A percentile compares a stretch with the other conserved stretches of the same genome.
Evolutionary conservation across 805 yeast species (phyloP).

Genomic region (Clavispora phyllophila): DNA sequence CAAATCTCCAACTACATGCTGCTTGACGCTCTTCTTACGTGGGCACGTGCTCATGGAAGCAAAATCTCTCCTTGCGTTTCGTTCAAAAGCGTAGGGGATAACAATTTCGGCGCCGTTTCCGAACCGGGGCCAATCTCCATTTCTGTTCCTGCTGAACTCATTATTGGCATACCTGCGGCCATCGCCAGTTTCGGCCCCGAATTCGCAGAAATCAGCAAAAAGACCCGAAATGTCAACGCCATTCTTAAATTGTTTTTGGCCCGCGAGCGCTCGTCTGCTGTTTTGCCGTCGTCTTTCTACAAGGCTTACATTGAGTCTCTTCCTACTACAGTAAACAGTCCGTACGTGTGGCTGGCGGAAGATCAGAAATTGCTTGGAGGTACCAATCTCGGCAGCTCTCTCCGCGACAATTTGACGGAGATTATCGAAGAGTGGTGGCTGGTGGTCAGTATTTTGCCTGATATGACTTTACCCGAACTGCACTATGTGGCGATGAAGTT

Average conservation of each 20-base stretch:
- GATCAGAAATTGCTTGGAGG: slow-evolving; percentile 54
- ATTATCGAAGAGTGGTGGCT: slow-evolving; percentile 62
- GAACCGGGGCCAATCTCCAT: slow-evolving; percentile 6
- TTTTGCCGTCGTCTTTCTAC: slow-evolving; percentile 16
- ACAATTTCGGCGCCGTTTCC: slow-evolving; percentile 24
- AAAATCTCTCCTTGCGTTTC: slow-evolving; percentile 7
- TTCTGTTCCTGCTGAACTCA: slow-evolving; percentile 8
- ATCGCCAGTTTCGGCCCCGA: slow-evolving; percentile 15
- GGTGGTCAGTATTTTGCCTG: slow-evolving; percentile 27
- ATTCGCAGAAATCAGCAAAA: slow-evolving; percentile 6
- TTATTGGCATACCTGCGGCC: slow-evolving; percentile 21
- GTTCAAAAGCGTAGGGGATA: slow-evolving; percentile 18
- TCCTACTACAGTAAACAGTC: slow-evolving; percentile 48
- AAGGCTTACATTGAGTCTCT: slow-evolving; percentile 27
- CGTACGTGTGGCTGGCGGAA: slow-evolving; percentile 57
- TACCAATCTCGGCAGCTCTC: slow-evolving; percentile 60
- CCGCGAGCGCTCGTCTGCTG: slow-evolving; percentile 16
- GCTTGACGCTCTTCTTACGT: slow-evolving; percentile 18
- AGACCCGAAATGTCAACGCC: slow-evolving; percentile 22
- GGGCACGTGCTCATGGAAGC: slow-evolving; percentile 32
- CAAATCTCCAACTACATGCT: neutral
- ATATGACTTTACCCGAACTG: slow-evolving; percentile 22
- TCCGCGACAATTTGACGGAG: slow-evolving; percentile 40
- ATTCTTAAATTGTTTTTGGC: slow-evolving; percentile 33
- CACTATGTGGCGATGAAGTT: slow-evolving; percentile 40